Conservation (phyloP, 2,329 filamentous ascomycete species). For the Xylariaceae sp. region DNA sequence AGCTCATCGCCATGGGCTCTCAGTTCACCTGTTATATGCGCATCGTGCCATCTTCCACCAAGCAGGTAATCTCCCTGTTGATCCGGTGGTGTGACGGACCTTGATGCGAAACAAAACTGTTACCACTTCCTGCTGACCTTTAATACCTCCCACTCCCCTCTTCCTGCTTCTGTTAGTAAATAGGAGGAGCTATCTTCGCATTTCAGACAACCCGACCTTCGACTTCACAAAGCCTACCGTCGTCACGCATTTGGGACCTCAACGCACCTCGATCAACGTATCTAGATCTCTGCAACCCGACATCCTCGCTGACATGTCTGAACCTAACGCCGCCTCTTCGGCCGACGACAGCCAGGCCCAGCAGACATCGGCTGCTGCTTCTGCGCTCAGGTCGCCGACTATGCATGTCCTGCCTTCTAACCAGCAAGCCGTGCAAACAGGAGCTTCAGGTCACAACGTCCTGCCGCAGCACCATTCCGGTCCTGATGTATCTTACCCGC, state of each 20-base stretch:
- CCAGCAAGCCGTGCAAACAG: constrained; percentile 41
- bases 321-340: constrained; percentile 32
- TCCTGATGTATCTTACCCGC: constrained; percentile 27
- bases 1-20: not conserved
- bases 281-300: constrained; percentile 44
- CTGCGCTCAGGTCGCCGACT: constrained; percentile 37
- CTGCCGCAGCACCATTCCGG: constrained; percentile 25
- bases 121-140: not conserved
- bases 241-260: not conserved
- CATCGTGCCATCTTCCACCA: not conserved
- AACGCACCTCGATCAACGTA: constrained; percentile 18
- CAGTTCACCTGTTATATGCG: not conserved
- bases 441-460: constrained; percentile 34
- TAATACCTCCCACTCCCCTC: not conserved
- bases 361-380: constrained; percentile 20
- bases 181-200: not conserved
- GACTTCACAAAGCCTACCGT: too few relatives aligned
- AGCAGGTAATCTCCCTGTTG: not conserved
- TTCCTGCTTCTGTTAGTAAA: not conserved
- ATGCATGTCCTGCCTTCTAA: constrained; percentile 54
- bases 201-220: too few relatives aligned
- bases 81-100: not conserved
- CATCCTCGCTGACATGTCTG: constrained; percentile 40
- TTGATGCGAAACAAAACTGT: not conserved
- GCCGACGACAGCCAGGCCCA: constrained; percentile 35